Evolutionary conservation across 176 grass and related monocot species (phyloP).

Genomic region (Rhynchospora tenuis): DNA sequence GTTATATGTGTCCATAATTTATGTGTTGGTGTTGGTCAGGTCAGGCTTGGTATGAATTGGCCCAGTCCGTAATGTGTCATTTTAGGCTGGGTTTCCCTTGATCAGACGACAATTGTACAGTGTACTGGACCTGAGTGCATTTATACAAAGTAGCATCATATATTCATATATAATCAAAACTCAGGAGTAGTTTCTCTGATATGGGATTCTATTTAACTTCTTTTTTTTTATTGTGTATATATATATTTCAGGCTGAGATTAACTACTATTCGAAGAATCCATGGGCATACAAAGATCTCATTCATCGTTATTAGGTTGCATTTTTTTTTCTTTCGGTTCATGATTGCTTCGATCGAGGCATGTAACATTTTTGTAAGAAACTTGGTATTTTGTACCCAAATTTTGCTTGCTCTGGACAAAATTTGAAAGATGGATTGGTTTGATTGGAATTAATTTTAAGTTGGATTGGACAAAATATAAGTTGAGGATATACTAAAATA

Average conservation of each 20-base stretch:
- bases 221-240: not conserved
- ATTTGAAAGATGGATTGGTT: not conserved
- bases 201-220: not conserved
- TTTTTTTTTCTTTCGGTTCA: not conserved
- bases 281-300: slow-evolving; percentile 47
- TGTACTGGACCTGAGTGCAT: not conserved
- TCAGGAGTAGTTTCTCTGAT: not conserved
- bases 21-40: not conserved
- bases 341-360: not conserved
- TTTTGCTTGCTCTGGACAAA: not conserved
- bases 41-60: not conserved
- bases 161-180: not conserved
- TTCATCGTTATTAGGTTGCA: slow-evolving; percentile 59
- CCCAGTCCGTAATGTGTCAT: not conserved
- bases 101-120: not conserved
- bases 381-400: not conserved
- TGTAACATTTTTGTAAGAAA: not conserved
- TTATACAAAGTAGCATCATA: not conserved
- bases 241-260: slow-evolving; percentile 55
- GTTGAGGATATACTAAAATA: no score
- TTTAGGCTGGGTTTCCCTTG: not conserved
- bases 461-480: no score
- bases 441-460: no score
- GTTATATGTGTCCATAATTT: not conserved
- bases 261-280: slow-evolving; percentile 67